Base-by-base conservation (phyloP, 306 rosid species). In the Boehmeria nivea region DNA sequence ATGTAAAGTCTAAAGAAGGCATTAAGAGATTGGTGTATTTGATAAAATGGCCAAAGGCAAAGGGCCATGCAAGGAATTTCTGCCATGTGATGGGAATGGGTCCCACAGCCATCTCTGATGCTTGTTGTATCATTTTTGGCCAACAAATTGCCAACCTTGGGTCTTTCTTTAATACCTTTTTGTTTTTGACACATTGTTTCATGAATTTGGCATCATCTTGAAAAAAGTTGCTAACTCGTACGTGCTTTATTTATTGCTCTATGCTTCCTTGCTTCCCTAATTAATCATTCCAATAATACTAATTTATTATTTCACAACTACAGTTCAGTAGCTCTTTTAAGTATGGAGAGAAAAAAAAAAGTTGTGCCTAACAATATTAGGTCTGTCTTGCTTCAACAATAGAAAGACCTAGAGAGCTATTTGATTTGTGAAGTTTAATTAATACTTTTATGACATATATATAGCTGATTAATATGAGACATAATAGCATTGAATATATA, bases 81-180 rank as follows among this genome's bases (percentile, higher is more conserved):
- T 31, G 50, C 53, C 82, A 80, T 74, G 90, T 73, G 83, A 69
- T 31, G 70, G 61, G 58, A 61, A 66, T 65, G 74, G 57, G 66
- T 54, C 73, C 42, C 19, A 40, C 51, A 60, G 22, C 57, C 50
- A 10, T 53, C 46, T 54, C 45, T 26, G 57, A 61, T 55, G 44
- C 59, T 52, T n/a, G n/a, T 8, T 69, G 74, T 54, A 26, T 36
- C 68, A 37, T 19, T 54, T 61, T 36, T 54, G 60, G 68, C 63
- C 68, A 18, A 69, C 74, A 69, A 61, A 37, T 60, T 46, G 63
- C 46, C 61, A 40, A 46, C n/a, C 20, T 70, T 60, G 73, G 51
- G 43, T 43, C 34, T 51, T 33, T 51, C 28, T 34, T 65, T 60
- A 24, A 63, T 61, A 50, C 43, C 36, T 25, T 31, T 31, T 31